phyloP scores from a whole-genome alignment of 805 yeast species.

The Candida jianshihensis region DNA sequence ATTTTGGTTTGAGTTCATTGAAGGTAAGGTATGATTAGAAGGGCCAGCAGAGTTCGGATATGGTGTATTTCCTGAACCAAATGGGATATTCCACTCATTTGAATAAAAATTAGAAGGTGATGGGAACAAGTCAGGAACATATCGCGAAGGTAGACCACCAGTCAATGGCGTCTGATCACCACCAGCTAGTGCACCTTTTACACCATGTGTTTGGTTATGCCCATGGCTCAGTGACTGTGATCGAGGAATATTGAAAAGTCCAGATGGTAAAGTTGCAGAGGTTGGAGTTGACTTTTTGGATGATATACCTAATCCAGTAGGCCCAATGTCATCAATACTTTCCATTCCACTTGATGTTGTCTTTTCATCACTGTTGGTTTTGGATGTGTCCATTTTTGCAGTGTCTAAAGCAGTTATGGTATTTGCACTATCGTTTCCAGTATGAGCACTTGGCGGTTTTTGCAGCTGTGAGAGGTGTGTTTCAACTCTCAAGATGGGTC shows the following conservation, averaged over 20 bases:
- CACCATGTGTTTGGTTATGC: conserved; percentile 1
- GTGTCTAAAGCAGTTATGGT: conserved; percentile 13
- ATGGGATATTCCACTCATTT: conserved; percentile 47
- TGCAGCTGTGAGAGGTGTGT: conserved; percentile 1
- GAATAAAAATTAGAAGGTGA: conserved; percentile 75
- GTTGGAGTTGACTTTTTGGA: conserved; percentile 24
- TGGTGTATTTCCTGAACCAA: conserved; percentile 35
- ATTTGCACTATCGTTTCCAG: conserved; percentile 9
- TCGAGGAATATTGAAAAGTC: conserved; percentile 26
- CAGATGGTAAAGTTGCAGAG: conserved; percentile 27
- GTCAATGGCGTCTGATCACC: conserved; percentile 68
- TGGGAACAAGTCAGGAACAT: conserved; percentile 66
- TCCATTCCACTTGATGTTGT: conserved; percentile 12
- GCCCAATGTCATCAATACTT: conserved; percentile 7
- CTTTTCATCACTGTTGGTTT: conserved; percentile 1
- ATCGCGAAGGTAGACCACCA: conserved; percentile 64
- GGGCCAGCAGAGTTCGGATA: conserved; percentile 25
- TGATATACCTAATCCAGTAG: conserved; percentile 12
- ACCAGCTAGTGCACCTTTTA: conserved; percentile 16
- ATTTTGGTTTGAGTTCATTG: no score
- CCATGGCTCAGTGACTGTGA: conserved; percentile 21
- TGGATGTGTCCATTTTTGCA: conserved; percentile 3
- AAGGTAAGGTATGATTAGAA: conserved; percentile 12
- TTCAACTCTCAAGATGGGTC: conserved; percentile 23
- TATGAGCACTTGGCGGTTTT: conserved; percentile 1